phyloP scores from a whole-genome alignment of 345 rosid genomes.

The Pugionium cornutum region DNA sequence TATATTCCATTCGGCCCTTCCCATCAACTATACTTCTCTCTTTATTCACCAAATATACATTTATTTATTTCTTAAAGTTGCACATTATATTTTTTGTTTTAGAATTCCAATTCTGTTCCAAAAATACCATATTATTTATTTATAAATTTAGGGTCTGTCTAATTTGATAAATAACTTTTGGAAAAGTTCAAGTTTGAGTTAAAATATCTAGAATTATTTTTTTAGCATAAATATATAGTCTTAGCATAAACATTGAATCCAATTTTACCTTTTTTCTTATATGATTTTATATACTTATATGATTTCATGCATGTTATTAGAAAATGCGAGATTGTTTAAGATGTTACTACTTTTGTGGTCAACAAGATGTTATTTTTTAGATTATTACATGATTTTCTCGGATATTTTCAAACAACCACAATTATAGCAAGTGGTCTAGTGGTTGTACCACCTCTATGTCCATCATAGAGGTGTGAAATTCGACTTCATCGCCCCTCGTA shows the following conservation, averaged over 20 bases:
- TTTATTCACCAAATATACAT: not conserved
- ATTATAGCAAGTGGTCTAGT: no score
- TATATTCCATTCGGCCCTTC: slow-evolving; percentile 23
- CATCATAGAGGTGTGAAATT: no score
- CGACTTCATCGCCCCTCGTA: no score
- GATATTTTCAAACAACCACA: no score
- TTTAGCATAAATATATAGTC: not conserved
- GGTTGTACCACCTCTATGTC: no score
- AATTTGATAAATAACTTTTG: not conserved
- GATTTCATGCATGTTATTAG: no score
- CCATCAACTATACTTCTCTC: slow-evolving; percentile 17
- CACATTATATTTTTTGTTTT: slow-evolving; percentile 20
- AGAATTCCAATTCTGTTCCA: slow-evolving; percentile 17
- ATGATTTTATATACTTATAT: no score
- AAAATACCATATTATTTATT: not conserved
- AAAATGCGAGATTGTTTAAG: no score
- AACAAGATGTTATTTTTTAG: no score
- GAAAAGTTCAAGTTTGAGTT: not conserved
- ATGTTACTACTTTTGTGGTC: no score
- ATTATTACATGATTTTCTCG: no score
- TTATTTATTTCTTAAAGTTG: not conserved
- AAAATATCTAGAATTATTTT: not conserved
- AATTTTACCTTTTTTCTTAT: not conserved
- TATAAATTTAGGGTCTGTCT: not conserved
- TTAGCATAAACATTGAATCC: slow-evolving; percentile 4